Evolutionary conservation across 2,329 filamentous ascomycete genomes (phyloP), one percentile per base, ranked within the genome.

Genomic region (Paramyrothecium sp.): DNA sequence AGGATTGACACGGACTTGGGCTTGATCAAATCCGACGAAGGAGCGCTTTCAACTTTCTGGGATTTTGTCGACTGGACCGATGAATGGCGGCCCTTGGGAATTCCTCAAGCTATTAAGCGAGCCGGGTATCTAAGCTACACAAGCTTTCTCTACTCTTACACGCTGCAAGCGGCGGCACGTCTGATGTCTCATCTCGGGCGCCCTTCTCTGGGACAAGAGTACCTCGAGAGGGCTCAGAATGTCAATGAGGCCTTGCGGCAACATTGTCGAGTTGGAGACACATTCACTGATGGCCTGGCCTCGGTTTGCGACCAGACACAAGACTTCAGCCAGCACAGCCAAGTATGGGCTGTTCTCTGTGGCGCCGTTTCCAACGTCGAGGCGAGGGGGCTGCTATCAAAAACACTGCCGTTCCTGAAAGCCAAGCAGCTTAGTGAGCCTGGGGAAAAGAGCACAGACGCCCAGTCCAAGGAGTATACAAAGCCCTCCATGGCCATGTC

Each of bases 51-150:
- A 21, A 65, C 65, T 51, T 60, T 67, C 13, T 75, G 72, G 72
- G 65, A 73, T 49, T 75, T 69, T 53, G 71, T 73, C 3, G 73
- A 75, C 55, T 75, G 72, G 73, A 63, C 66, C 7, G 53, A 58
- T 0, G 51, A 61, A 4, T 69, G 65, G 65, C 57, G 55, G 13
- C 61, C 61, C 2, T 55, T 73, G 49, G 76, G 76, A 3, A 74
- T 77, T 0, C 75, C 75, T 0, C 72, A 70, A 0, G 70, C 73
- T 0, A 73, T 71, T 3, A 63, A 71, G 8, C 62, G 61, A 16
- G 69, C 71, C 2, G 75, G 75, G 52, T 54, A 68, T 3, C 72
- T 75, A 20, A 60, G 58, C 1, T 60, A 58, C 50, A 58, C 58
- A 3, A 61, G 58, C 44, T 54, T 61, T 58, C 75, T 75, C 0